phyloP scores from a whole-genome alignment of 1,284 basidiomycete genomes.

The Hemileia vastatrix region DNA sequence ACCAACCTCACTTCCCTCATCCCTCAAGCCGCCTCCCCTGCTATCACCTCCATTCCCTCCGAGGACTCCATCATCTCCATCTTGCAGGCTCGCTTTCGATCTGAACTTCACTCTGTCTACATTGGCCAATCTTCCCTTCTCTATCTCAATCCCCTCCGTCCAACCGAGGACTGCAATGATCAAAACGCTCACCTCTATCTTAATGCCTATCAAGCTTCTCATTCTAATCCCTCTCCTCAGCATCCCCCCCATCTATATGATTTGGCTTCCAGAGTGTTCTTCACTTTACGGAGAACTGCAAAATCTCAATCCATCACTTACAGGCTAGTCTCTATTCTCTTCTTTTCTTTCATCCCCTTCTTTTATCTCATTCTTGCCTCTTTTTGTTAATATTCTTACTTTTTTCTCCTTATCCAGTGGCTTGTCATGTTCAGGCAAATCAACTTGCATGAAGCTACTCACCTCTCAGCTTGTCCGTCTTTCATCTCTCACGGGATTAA shows the following conservation, averaged over 20 bases:
- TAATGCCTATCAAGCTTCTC: not conserved
- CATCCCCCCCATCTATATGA: constrained; percentile 68
- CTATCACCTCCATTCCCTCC: constrained; percentile 59
- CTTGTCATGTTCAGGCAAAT: constrained; percentile 78
- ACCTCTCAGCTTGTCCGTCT: constrained; percentile 70
- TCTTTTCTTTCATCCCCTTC: constrained; percentile 5
- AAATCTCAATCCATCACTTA: constrained; percentile 72
- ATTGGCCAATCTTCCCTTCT: constrained; percentile 63
- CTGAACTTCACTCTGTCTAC: constrained; percentile 69
- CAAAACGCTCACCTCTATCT: constrained; percentile 69
- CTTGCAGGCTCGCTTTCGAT: constrained; percentile 71
- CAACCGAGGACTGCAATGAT: constrained; percentile 63
- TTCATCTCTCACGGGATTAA: constrained; percentile 48
- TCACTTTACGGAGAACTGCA: constrained; percentile 65
- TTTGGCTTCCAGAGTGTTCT: constrained; percentile 67
- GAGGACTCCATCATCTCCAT: constrained; percentile 68
- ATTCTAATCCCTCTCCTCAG: not conserved
- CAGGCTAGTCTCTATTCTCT: constrained; percentile 53
- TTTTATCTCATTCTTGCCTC: constrained; percentile 20
- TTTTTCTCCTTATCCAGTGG: constrained; percentile 53
- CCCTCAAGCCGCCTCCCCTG: constrained; percentile 27
- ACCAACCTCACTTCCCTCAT: constrained; percentile 32
- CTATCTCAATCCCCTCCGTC: constrained; percentile 75
- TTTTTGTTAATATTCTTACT: not conserved
- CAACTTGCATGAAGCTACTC: constrained; percentile 62